Evolutionary conservation across 140 eudicot genomes (phyloP).

Genomic region (Flaveria floridana): DNA sequence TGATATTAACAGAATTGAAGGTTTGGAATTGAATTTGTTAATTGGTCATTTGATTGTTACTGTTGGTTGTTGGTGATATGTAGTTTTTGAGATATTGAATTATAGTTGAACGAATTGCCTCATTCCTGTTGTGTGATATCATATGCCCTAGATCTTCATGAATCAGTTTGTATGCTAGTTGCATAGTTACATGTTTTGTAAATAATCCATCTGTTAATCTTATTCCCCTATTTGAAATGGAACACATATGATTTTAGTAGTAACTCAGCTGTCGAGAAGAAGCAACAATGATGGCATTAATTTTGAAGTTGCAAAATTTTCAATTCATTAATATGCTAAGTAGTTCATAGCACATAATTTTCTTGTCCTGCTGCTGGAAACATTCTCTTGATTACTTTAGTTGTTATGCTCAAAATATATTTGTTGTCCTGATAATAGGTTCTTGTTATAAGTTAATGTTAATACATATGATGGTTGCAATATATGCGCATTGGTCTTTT

Average conservation of each 20-base stretch:
- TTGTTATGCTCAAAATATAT: background rate
- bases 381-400: too few species aligned
- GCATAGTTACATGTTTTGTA: background rate
- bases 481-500: constrained; percentile 6
- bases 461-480: background rate
- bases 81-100: background rate
- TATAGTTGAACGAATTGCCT: background rate
- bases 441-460: background rate
- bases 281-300: too few species aligned
- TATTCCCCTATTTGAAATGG: background rate
- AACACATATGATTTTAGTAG: too few species aligned
- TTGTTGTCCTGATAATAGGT: background rate
- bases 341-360: background rate
- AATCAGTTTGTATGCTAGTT: background rate
- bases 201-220: background rate
- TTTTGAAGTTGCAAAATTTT: too few species aligned
- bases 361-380: background rate
- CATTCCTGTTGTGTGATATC: background rate
- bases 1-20: constrained; percentile 84
- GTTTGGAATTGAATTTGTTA: constrained; percentile 23
- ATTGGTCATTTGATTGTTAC: background rate
- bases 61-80: background rate
- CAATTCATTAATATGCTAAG: background rate
- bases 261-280: too few species aligned
- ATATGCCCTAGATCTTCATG: constrained; percentile 17